phyloP scores from a whole-genome alignment of 2,329 filamentous ascomycete genomes.

The Trichoderma arundinaceum region DNA sequence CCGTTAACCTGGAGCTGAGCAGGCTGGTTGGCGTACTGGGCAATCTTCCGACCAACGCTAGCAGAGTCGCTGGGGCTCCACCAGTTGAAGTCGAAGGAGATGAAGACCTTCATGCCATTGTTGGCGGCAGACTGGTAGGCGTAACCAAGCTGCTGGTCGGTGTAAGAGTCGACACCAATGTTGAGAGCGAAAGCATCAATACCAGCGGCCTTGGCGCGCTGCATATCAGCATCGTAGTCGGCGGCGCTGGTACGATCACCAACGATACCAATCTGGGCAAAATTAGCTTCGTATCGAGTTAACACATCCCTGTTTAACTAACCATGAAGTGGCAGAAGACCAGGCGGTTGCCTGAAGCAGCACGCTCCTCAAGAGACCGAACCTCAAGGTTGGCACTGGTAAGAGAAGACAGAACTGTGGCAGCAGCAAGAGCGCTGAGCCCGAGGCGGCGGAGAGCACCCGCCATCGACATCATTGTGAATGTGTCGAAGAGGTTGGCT shows the following conservation, averaged over 20 bases:
- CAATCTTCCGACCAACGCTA: slow-evolving; percentile 52
- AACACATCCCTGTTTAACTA: not conserved
- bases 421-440: slow-evolving; percentile 32
- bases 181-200: slow-evolving; percentile 59
- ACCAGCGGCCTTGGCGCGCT: slow-evolving; percentile 50
- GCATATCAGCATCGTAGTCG: slow-evolving; percentile 56
- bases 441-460: slow-evolving; percentile 32
- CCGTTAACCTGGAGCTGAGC: slow-evolving; percentile 57
- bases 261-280: slow-evolving; percentile 50
- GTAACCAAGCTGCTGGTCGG: slow-evolving; percentile 53
- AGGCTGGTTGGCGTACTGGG: slow-evolving; percentile 49
- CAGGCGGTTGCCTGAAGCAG: slow-evolving; percentile 36
- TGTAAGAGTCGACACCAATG: slow-evolving; percentile 53
- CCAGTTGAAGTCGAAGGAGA: slow-evolving; percentile 64
- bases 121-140: slow-evolving; percentile 57
- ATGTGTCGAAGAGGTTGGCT: slow-evolving; percentile 5
- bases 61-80: slow-evolving; percentile 46
- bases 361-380: slow-evolving; percentile 33
- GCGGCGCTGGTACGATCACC: slow-evolving; percentile 48
- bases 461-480: slow-evolving; percentile 31
- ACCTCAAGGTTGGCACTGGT: slow-evolving; percentile 22
- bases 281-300: not conserved
- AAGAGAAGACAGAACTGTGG: slow-evolving; percentile 31
- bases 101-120: slow-evolving; percentile 58
- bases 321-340: slow-evolving; percentile 55